phyloP scores from a whole-genome alignment of 2,329 filamentous ascomycete species.

The Dendryphion nanum region DNA sequence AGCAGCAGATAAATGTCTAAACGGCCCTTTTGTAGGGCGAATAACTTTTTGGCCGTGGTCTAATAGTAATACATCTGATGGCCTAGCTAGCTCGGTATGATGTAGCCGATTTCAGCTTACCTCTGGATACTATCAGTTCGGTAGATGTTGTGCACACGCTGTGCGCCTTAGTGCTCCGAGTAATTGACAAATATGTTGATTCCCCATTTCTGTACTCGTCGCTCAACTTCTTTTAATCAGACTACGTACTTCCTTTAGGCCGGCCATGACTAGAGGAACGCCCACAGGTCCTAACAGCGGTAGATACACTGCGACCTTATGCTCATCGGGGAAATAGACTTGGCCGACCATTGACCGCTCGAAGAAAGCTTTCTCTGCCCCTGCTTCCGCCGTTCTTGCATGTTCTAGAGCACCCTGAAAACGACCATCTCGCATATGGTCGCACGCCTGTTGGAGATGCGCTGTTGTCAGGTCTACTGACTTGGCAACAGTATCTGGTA shows the following conservation, averaged over 20 bases:
- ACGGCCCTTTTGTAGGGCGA: no score
- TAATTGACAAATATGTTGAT: no score
- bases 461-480: constrained; percentile 77
- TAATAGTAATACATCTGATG: no score
- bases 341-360: constrained; percentile 99
- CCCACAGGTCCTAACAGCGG: constrained; percentile 87
- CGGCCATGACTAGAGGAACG: constrained; percentile 81
- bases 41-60: no score
- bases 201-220: no score
- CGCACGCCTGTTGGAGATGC: constrained; percentile 75
- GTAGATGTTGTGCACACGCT: no score
- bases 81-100: no score
- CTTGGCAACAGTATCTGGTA: constrained; percentile 80
- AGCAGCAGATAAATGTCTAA: no score
- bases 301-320: constrained; percentile 95
- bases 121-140: no score
- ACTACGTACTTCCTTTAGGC: constrained; percentile 76
- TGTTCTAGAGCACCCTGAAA: constrained; percentile 71
- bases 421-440: constrained; percentile 60
- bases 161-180: no score
- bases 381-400: constrained; percentile 79
- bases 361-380: constrained; percentile 93
- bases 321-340: constrained; percentile 97
- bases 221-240: constrained; percentile 3
- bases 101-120: no score